Evolutionary conservation across 2,329 filamentous ascomycete species (phyloP).

Genomic region (Dendryphion nanum): DNA sequence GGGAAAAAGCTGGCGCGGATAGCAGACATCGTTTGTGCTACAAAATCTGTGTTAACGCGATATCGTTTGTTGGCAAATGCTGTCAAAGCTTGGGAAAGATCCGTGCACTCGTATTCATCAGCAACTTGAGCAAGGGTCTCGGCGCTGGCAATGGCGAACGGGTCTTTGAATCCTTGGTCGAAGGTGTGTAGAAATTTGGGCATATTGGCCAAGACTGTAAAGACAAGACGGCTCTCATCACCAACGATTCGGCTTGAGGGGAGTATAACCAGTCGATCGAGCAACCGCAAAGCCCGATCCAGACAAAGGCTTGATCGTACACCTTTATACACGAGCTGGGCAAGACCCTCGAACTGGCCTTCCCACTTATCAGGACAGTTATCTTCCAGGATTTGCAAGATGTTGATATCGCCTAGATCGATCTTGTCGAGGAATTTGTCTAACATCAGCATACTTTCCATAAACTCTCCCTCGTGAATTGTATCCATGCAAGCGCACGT

Average conservation of each 20-base stretch:
- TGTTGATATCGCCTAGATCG: constrained; percentile 68
- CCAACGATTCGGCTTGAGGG: constrained; percentile 81
- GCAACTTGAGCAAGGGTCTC: constrained; percentile 70
- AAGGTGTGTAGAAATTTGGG: constrained; percentile 80
- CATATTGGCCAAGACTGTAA: constrained; percentile 86
- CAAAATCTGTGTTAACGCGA: constrained; percentile 70
- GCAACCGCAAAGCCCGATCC: constrained; percentile 70
- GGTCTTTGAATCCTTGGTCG: constrained; percentile 60
- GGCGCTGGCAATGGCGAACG: constrained; percentile 56
- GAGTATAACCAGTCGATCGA: constrained; percentile 75
- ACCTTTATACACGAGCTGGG: constrained; percentile 86
- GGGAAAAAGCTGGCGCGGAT: constrained; percentile 79
- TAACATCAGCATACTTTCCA: constrained; percentile 88
- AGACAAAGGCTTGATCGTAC: constrained; percentile 82
- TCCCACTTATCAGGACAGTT: constrained; percentile 86
- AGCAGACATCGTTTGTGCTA: constrained; percentile 70
- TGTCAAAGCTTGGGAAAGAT: constrained; percentile 67
- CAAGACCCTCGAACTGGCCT: constrained; percentile 80
- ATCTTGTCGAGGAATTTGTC: constrained; percentile 82
- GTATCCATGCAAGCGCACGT: constrained; percentile 95
- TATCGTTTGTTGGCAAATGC: constrained; percentile 68
- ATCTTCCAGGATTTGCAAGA: constrained; percentile 71
- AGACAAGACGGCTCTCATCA: constrained; percentile 77
- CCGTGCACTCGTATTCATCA: constrained; percentile 66
- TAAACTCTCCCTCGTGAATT: constrained; percentile 92